Evolutionary conservation across 2,329 filamentous ascomycete genomes (phyloP), one percentile per base, ranked within the genome.

Genomic region (Thelonectria discophora): DNA sequence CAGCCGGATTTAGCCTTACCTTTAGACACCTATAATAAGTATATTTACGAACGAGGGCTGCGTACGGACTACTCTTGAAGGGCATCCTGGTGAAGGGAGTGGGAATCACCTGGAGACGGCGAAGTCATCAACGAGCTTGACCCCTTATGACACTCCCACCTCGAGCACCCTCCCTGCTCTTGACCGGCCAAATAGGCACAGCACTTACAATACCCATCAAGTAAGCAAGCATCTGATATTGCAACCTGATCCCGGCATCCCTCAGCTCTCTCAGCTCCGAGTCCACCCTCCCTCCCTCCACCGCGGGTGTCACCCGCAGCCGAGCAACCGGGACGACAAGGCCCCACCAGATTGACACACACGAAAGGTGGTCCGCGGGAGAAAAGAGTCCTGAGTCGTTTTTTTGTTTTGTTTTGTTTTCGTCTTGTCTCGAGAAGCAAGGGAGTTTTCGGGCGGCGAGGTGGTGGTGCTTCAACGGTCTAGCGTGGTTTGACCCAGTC

Each of bases 21-120:
- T 59, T 49, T 53, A 58, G 37, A 55, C 51, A 46, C 42, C 45
- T 62, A 59, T 62, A 62, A 59, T 62, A 50, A 34, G n/a, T 59
- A 59, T 48, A 53, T 52, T 32, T 48, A 52, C 17, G 48, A 21
- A n/a, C n/a, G n/a, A n/a, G n/a, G n/a, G n/a, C n/a, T n/a, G n/a
- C n/a, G n/a, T n/a, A n/a, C n/a, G n/a, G n/a, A n/a, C n/a, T n/a
- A n/a, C n/a, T n/a, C n/a, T n/a, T n/a, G n/a, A n/a, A n/a, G n/a
- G n/a, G n/a, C n/a, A n/a, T 4, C 24, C 7, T 24, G 24, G 4
- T 24, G 24, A 24, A 7, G 4, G 7, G 24, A 4, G 24, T 4
- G 24, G 7, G 24, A 24, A 7, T 24, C 4, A 24, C 24, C 7
- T 24, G n/a, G n/a, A n/a, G 24, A 24, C 7, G 24, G 4, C 4